These are phyloP conservation scores for Sphaerulina vaccinii DNA, from an alignment of 2,329 filamentous ascomycete genomes.

Conservation along the genomic window DNA sequence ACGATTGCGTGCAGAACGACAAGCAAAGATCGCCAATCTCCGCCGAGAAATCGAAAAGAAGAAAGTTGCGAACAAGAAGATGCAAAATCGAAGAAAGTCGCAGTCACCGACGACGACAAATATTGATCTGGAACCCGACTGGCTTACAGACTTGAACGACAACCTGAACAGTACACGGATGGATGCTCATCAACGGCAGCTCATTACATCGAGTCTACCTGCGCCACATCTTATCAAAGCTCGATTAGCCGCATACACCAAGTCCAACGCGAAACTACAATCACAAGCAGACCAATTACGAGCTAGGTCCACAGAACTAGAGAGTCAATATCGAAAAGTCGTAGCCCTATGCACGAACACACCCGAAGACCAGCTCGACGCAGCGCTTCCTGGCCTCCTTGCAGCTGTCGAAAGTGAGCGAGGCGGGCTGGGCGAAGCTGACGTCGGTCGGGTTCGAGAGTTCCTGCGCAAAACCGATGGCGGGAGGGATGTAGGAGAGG, in stretches of 20 bases:
- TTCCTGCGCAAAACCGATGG: conserved; percentile 75
- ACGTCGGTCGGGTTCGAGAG: conserved; percentile 72
- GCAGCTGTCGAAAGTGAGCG: conserved; percentile 86
- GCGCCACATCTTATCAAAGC: conserved; percentile 54
- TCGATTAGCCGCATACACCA: conserved; percentile 71
- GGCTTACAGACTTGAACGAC: conserved; percentile 37
- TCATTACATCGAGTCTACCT: conserved; percentile 31
- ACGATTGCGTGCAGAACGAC: conserved; percentile 62
- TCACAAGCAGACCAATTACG: conserved; percentile 70
- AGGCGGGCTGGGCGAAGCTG: conserved; percentile 40
- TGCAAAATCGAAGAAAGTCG: conserved; percentile 51
- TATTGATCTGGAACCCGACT: conserved; percentile 36
- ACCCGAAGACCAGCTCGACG: conserved; percentile 74
- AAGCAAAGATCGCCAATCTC: conserved; percentile 77
- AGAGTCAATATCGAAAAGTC: conserved; percentile 83
- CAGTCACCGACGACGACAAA: conserved; percentile 23
- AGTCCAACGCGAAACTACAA: conserved; percentile 67
- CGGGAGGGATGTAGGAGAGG: too few species aligned
- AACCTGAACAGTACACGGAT: conserved; percentile 14
- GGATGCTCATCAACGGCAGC: conserved; percentile 22
- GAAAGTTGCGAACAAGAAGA: conserved; percentile 17
- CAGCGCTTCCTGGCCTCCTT: conserved; percentile 73
- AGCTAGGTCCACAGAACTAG: conserved; percentile 77
- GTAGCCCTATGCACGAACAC: conserved; percentile 84
- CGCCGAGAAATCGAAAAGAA: conserved; percentile 58